Conservation (phyloP, 1,284 basidiomycete species). For the Apiotrichum sp. region DNA sequence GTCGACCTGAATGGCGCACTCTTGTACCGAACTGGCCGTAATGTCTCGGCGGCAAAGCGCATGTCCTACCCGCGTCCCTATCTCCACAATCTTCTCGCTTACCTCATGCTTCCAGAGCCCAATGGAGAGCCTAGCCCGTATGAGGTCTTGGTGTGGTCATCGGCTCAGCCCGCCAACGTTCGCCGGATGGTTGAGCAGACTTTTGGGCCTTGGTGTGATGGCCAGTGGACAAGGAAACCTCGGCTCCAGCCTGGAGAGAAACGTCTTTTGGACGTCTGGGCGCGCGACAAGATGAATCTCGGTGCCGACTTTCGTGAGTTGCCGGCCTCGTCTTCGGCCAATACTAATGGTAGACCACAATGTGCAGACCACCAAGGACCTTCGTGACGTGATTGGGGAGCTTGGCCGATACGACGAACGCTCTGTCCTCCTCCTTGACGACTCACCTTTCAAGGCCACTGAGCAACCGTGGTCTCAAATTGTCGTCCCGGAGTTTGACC, state of each 20-base stretch:
- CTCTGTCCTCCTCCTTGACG: conserved; percentile 40
- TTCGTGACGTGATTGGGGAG: conserved; percentile 30
- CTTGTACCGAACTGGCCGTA: conserved; percentile 26
- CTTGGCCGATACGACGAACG: conserved; percentile 21
- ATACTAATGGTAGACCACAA: not conserved
- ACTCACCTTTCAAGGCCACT: conserved; percentile 43
- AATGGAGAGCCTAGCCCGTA: conserved; percentile 20
- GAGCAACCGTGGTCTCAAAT: conserved; percentile 46
- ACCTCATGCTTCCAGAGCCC: conserved; percentile 34
- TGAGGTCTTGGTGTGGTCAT: conserved; percentile 45
- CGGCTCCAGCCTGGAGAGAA: conserved; percentile 23
- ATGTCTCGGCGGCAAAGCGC: not conserved
- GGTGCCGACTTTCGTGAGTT: conserved; percentile 35
- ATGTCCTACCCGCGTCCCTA: conserved; percentile 38
- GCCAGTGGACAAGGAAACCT: conserved; percentile 29
- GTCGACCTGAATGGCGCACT: conserved; percentile 46
- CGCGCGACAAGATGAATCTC: conserved; percentile 42
- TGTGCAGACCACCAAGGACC: conserved; percentile 44
- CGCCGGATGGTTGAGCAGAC: conserved; percentile 37
- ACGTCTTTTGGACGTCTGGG: conserved; percentile 42
- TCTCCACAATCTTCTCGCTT: conserved; percentile 39
- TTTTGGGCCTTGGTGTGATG: conserved; percentile 31
- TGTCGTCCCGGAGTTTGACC: conserved; percentile 41
- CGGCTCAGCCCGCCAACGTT: conserved; percentile 46
- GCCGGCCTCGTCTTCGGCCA: no score